These are phyloP conservation scores for Backusella liffmaniae DNA, from an alignment of 192 early-diverging fungal genomes.

Conservation along the genomic window DNA sequence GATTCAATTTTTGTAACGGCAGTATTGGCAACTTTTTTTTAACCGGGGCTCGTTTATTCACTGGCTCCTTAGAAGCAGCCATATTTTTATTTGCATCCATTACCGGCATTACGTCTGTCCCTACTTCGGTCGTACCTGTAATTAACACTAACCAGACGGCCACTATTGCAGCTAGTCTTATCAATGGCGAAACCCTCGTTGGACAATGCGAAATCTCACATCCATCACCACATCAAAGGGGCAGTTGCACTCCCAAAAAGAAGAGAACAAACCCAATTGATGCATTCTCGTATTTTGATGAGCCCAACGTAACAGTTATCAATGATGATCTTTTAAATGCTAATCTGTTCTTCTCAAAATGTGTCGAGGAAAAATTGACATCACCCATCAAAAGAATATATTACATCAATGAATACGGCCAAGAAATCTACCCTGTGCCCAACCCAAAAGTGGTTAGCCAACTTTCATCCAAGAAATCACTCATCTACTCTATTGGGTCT, in stretches of 20 bases:
- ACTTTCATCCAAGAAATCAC: constrained; percentile 50
- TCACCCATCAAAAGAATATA: constrained; percentile 62
- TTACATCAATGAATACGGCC: constrained; percentile 70
- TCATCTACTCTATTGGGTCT: constrained; percentile 76
- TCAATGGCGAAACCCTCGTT: constrained; percentile 56
- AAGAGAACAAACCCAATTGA: constrained; percentile 36
- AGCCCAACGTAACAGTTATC: not conserved
- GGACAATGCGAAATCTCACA: constrained; percentile 81
- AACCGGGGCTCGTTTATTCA: constrained; percentile 73
- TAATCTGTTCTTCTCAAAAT: constrained; percentile 60
- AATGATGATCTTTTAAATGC: constrained; percentile 15
- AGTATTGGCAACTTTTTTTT: constrained; percentile 80
- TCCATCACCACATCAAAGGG: constrained; percentile 39
- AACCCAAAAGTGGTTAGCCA: constrained; percentile 57
- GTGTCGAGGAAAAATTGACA: constrained; percentile 37
- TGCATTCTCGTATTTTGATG: constrained; percentile 30
- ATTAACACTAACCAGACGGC: constrained; percentile 61
- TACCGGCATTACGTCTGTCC: constrained; percentile 55
- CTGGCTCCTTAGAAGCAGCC: constrained; percentile 65
- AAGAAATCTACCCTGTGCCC: constrained; percentile 65
- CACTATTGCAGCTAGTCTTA: constrained; percentile 65
- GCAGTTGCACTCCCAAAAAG: constrained; percentile 3
- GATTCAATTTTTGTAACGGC: constrained; percentile 72
- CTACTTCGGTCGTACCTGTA: constrained; percentile 68
- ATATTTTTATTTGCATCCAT: constrained; percentile 74